phyloP scores from a whole-genome alignment of 2,329 filamentous ascomycete genomes.

The Colletotrichum endophyticum region DNA sequence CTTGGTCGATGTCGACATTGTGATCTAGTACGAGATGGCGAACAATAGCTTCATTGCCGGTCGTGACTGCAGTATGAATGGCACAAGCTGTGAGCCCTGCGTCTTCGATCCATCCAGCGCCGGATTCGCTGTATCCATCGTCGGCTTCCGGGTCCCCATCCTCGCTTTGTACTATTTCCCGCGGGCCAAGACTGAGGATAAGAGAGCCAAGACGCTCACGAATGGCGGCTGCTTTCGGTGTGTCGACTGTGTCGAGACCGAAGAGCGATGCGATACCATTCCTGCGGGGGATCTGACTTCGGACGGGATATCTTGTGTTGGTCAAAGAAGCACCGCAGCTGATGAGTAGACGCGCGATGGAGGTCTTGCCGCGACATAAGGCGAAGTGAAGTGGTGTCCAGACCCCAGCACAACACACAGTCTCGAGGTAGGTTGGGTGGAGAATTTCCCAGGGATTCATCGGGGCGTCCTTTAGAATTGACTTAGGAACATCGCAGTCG shows the following conservation, averaged over 20 bases:
- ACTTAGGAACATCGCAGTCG: too few species aligned
- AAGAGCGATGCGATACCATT: background rate
- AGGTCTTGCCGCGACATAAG: fast-evolving
- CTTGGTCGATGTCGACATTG: background rate
- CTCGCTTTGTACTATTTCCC: fast-evolving
- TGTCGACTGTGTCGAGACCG: background rate
- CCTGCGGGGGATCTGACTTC: background rate
- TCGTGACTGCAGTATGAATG: background rate
- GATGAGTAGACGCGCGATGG: background rate
- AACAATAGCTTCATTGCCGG: fast-evolving
- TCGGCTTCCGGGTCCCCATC: background rate
- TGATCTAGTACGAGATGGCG: background rate
- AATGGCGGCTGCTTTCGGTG: fast-evolving
- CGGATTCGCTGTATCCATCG: background rate
- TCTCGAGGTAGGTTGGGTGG: too few species aligned
- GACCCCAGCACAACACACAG: background rate
- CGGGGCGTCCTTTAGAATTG: too few species aligned
- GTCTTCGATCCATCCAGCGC: background rate
- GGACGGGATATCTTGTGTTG: background rate
- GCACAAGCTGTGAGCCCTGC: background rate
- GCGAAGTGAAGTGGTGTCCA: background rate
- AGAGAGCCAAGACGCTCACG: fast-evolving
- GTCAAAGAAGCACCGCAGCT: background rate
- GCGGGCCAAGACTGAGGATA: fast-evolving
- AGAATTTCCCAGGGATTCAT: too few species aligned